Percentiles rank a stretch among this genome's conserved stretches.
These are phyloP conservation scores for Suzukiozyma palmioleophila DNA, from an alignment of 1,139 yeast genomes.

Conservation along the genomic window DNA sequence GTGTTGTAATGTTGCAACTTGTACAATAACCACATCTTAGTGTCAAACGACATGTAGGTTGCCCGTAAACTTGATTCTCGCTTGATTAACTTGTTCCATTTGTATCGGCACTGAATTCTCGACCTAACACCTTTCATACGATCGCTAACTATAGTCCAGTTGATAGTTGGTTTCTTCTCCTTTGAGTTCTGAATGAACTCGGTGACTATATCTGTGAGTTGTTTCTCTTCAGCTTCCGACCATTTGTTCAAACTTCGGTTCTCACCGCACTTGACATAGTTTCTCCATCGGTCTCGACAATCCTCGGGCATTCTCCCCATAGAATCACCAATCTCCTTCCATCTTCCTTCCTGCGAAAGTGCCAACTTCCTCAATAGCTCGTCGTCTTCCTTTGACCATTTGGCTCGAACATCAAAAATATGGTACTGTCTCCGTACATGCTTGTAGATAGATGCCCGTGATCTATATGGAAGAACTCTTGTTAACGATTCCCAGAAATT, in stretches of 20 bases:
- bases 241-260: conserved; percentile 74
- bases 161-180: conserved; percentile 39
- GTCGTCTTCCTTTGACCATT: conserved; percentile 85
- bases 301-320: conserved; percentile 97
- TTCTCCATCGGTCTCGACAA: conserved; percentile 94
- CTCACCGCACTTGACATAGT: conserved; percentile 85
- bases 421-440: conserved; percentile 90
- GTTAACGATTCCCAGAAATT: conserved; percentile 84
- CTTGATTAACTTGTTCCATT: conserved; percentile 79
- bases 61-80: conserved; percentile 53
- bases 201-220: conserved; percentile 52
- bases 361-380: conserved; percentile 58
- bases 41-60: conserved; percentile 44
- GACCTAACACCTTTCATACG: conserved; percentile 84
- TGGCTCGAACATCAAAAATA: conserved; percentile 79
- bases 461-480: conserved; percentile 73
- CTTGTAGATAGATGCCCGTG: conserved; percentile 84
- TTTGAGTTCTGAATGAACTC: conserved; percentile 24
- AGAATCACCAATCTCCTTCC: conserved; percentile 76
- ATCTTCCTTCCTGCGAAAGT: conserved; percentile 66
- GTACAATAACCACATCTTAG: conserved; percentile 55
- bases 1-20: conserved; percentile 3
- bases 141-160: conserved; percentile 91
- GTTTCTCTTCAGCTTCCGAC: conserved; percentile 68
- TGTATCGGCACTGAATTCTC: conserved; percentile 89